These are phyloP conservation scores for Phytopythium vexans DNA, from an alignment of 352 stramenopile genomes.

Conservation along the genomic window DNA sequence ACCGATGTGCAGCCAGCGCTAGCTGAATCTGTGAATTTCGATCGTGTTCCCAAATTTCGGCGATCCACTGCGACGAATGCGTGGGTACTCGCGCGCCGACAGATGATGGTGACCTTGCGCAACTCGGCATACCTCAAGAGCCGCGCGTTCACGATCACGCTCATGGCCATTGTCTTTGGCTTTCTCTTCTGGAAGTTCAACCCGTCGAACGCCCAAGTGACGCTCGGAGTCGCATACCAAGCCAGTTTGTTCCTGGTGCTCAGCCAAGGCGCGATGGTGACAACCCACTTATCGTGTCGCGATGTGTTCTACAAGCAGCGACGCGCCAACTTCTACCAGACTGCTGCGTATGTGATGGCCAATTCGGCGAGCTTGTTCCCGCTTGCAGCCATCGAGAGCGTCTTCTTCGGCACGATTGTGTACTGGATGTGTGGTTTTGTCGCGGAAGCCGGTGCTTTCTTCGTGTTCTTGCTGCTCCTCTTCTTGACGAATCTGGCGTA, in stretches of 20 bases:
- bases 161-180: constrained; percentile 25
- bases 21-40: constrained; percentile 47
- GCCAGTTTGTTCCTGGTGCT: constrained; percentile 63
- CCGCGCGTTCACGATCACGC: constrained; percentile 15
- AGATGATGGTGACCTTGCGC: constrained; percentile 40
- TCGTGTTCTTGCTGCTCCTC: constrained; percentile 15
- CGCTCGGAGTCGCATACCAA: constrained; percentile 66
- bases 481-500: constrained; percentile 14
- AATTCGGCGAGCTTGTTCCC: constrained; percentile 12
- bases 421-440: too few relatives aligned
- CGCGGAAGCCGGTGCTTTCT: constrained; percentile 7
- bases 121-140: constrained; percentile 21
- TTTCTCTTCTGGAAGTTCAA: constrained; percentile 25
- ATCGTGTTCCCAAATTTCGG: constrained; percentile 48
- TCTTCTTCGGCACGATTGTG: constrained; percentile 65
- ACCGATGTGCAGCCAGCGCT: constrained; percentile 11
- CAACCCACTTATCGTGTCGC: constrained; percentile 49
- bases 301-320: constrained; percentile 75
- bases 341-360: constrained; percentile 50
- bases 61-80: constrained; percentile 22
- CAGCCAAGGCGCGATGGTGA: constrained; percentile 48
- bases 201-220: constrained; percentile 11
- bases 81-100: constrained; percentile 28
- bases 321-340: too few relatives aligned
- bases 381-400: constrained; percentile 31